Percentiles rank a stretch among this genome's conserved stretches.
phyloP scores from a whole-genome alignment of 768 basidiomycete genomes.

The Panellus pusillus region DNA sequence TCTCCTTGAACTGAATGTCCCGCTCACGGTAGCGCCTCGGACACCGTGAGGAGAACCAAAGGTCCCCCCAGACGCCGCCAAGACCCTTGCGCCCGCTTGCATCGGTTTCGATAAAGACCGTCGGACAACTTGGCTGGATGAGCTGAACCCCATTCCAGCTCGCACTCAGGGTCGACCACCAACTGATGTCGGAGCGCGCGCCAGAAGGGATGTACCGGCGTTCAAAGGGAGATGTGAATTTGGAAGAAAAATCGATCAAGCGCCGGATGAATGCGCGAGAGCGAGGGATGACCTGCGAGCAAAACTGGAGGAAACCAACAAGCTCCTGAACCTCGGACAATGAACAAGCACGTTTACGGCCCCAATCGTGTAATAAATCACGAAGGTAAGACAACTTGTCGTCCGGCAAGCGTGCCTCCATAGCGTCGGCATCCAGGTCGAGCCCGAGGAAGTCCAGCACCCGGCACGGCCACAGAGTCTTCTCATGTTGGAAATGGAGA shows the following conservation, averaged over 20 bases:
- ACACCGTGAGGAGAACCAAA: conserved; percentile 27
- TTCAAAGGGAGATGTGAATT: background rate
- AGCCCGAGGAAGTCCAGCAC: conserved; percentile 29
- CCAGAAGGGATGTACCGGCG: background rate
- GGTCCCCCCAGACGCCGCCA: too few relatives aligned
- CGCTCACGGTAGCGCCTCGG: conserved; percentile 24
- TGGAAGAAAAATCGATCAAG: background rate
- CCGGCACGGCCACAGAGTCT: conserved; percentile 26
- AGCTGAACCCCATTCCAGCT: background rate
- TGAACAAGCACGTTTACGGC: background rate
- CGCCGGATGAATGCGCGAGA: background rate
- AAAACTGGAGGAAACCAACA: background rate
- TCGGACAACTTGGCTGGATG: too few relatives aligned
- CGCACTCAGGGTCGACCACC: background rate
- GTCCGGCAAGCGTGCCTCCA: conserved; percentile 13
- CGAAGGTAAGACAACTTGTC: conserved; percentile 5
- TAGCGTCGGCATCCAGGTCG: conserved; percentile 13
- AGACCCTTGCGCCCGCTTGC: too few relatives aligned
- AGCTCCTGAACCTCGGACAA: background rate
- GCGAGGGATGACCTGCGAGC: background rate
- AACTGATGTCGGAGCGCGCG: background rate
- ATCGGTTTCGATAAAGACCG: conserved; percentile 29
- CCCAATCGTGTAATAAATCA: background rate
- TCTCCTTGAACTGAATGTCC: conserved; percentile 37
- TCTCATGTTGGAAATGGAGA: conserved; percentile 28